Evolutionary conservation across 2,329 filamentous ascomycete species (phyloP).

Genomic region (Pestalotiopsis fici): DNA sequence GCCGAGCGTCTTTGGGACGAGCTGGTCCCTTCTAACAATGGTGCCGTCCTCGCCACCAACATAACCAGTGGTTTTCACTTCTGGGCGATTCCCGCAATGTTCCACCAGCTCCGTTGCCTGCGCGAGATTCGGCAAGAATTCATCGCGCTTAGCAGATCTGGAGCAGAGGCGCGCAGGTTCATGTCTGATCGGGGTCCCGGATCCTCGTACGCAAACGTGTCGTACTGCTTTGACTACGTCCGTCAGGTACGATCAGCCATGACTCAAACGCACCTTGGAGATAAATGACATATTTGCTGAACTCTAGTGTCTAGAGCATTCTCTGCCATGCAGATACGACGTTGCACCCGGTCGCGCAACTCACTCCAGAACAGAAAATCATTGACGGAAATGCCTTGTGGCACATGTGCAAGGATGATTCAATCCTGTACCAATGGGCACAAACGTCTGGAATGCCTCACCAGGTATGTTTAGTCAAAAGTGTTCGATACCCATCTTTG

Average conservation of each 20-base stretch:
- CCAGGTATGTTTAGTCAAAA: not conserved
- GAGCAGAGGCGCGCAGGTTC: not conserved
- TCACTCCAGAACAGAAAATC: not conserved
- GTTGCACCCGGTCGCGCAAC: not conserved
- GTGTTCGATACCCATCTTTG: too few species aligned
- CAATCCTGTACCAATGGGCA: not conserved
- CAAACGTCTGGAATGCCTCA: not conserved
- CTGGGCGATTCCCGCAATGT: not conserved
- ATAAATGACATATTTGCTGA: not conserved
- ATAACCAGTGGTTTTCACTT: not conserved
- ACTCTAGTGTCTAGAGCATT: not conserved
- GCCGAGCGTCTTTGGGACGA: not conserved
- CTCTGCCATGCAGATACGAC: not conserved
- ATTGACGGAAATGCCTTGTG: not conserved
- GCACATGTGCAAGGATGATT: not conserved
- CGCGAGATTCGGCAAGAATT: not conserved
- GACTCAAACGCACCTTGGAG: not conserved
- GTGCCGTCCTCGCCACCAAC: not conserved
- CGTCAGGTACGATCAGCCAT: not conserved
- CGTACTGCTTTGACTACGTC: not conserved
- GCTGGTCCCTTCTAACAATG: not conserved
- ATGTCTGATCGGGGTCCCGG: not conserved
- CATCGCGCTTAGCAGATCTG: not conserved
- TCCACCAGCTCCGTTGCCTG: not conserved
- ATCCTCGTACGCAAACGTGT: not conserved